phyloP scores from a whole-genome alignment of 1,284 basidiomycete genomes.

The Chalciporus sp. region DNA sequence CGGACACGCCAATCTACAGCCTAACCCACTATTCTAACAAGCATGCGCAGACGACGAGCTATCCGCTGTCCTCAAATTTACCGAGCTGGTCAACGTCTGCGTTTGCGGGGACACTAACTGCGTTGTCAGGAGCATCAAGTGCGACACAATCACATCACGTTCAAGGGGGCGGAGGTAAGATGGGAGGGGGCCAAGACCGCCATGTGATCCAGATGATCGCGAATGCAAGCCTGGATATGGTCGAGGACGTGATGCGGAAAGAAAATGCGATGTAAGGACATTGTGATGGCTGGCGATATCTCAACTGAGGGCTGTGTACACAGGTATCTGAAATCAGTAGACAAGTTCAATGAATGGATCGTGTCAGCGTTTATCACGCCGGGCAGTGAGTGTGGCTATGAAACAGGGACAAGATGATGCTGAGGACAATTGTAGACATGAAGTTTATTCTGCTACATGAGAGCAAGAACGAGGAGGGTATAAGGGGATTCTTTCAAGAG shows the following conservation, averaged over 20 bases:
- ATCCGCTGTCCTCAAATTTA: constrained; percentile 75
- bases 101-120: constrained; percentile 84
- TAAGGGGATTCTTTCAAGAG: constrained; percentile 86
- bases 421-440: constrained; percentile 58
- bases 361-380: constrained; percentile 93
- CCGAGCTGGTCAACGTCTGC: constrained; percentile 86
- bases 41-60: constrained; percentile 57
- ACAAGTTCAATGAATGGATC: constrained; percentile 97
- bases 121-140: constrained; percentile 79
- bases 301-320: constrained; percentile 21
- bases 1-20: constrained; percentile 80
- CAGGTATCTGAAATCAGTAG: constrained; percentile 91
- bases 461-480: constrained; percentile 94
- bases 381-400: constrained; percentile 71
- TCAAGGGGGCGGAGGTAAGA: constrained; percentile 60
- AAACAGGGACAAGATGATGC: constrained; percentile 20
- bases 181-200: constrained; percentile 77
- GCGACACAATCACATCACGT: constrained; percentile 61
- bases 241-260: constrained; percentile 88
- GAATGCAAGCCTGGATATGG: constrained; percentile 86
- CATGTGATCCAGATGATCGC: constrained; percentile 98
- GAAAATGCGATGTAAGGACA: constrained; percentile 81
- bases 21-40: constrained; percentile 79
- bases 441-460: constrained; percentile 93
- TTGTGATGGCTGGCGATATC: constrained; percentile 6